phyloP scores from a whole-genome alignment of 2,329 filamentous ascomycete genomes.

The Cordyceps javanica region DNA sequence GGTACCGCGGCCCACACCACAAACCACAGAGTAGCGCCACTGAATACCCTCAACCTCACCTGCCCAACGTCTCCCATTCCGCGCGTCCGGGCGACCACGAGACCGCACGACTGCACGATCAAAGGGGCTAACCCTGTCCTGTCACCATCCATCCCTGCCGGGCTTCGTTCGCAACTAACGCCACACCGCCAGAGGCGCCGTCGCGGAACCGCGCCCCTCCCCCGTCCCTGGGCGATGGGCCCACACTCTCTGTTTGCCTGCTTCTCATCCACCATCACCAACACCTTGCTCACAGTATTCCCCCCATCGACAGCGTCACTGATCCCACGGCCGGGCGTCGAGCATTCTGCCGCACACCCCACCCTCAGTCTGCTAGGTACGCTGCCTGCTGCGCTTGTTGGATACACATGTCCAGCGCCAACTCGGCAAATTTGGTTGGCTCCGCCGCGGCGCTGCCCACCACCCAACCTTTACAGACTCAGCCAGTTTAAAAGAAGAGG shows the following conservation, averaged over 20 bases:
- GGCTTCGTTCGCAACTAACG: not conserved
- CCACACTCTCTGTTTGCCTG: not conserved
- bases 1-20: no score
- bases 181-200: not conserved
- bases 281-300: not conserved
- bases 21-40: no score
- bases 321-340: not conserved
- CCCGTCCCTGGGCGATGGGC: not conserved
- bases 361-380: not conserved
- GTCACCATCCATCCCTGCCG: not conserved
- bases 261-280: not conserved
- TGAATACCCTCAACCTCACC: no score
- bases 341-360: not conserved
- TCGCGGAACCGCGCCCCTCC: not conserved
- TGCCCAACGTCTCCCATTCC: no score
- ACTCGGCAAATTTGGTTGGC: conserved; percentile 16
- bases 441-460: conserved; percentile 11
- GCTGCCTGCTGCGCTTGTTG: not conserved
- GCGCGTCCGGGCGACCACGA: no score
- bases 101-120: no score
- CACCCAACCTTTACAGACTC: conserved; percentile 13
- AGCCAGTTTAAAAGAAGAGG: no score
- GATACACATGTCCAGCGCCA: not conserved
- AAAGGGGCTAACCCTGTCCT: not conserved
- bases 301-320: not conserved